These are phyloP conservation scores for Seminavis robusta DNA, from an alignment of 108 stramenopile genomes.

Conservation along the genomic window DNA sequence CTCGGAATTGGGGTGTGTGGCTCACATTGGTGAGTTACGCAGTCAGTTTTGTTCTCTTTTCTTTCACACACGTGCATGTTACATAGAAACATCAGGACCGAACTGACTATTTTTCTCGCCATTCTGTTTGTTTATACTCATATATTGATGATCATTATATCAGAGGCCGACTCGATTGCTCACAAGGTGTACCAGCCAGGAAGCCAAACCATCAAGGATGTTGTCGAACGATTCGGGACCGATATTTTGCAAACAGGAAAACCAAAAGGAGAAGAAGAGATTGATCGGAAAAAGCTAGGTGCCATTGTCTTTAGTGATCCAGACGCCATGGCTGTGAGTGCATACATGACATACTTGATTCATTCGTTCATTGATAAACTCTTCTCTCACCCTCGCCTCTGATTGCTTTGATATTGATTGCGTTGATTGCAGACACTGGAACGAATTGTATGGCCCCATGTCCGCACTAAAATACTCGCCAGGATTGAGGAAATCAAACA, in stretches of 20 bases:
- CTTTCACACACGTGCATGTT: neutral
- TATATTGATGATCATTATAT: no score
- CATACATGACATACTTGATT: neutral
- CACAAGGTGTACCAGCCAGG: slow-evolving; percentile 72
- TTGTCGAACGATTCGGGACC: slow-evolving; percentile 55
- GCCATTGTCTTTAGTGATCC: slow-evolving; percentile 72
- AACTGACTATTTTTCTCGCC: neutral
- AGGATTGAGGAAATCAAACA: slow-evolving; percentile 36
- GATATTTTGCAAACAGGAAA: slow-evolving; percentile 39
- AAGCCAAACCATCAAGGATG: slow-evolving; percentile 45
- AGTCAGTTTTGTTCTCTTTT: neutral
- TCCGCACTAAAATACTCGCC: slow-evolving; percentile 42
- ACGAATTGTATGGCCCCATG: slow-evolving; percentile 79
- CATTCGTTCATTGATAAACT: neutral
- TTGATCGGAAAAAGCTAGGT: slow-evolving; percentile 59
- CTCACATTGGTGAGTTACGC: slow-evolving; percentile 36
- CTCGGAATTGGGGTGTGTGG: slow-evolving; percentile 43
- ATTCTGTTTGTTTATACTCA: neutral
- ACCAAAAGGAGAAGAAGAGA: no score
- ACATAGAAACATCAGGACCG: no score
- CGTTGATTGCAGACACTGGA: slow-evolving; percentile 56
- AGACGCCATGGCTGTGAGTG: slow-evolving; percentile 50
- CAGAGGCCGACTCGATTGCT: slow-evolving; percentile 77
- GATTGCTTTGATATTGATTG: neutral
- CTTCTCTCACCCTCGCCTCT: neutral